Percentiles rank a stretch among this genome's conserved stretches.
Evolutionary conservation across 306 rosid species (phyloP).

Genomic region (Vachellia pachyceras): DNA sequence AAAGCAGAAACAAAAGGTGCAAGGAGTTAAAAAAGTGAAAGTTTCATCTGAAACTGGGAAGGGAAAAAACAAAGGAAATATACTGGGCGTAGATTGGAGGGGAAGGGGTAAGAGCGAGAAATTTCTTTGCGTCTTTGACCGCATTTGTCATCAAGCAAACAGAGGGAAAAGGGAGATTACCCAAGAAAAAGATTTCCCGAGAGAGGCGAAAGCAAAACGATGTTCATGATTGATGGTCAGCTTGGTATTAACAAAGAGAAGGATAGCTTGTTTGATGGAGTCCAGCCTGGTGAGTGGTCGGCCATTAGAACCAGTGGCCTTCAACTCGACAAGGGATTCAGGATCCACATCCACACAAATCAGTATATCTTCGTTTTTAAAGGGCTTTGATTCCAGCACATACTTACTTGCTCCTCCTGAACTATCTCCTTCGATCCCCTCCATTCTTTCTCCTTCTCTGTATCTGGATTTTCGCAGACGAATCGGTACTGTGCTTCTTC

Average conservation of each 20-base stretch:
- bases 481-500: too few relatives aligned
- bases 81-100: background rate
- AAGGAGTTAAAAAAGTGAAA: background rate
- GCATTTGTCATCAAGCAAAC: background rate
- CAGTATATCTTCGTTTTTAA: constrained; percentile 75
- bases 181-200: constrained; percentile 67
- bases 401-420: constrained; percentile 46
- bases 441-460: constrained; percentile 47
- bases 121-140: background rate
- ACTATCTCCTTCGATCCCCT: constrained; percentile 56
- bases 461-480: background rate
- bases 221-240: constrained; percentile 88
- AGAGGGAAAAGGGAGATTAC: constrained; percentile 36
- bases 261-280: constrained; percentile 79
- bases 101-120: background rate
- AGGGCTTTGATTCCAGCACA: constrained; percentile 58
- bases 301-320: constrained; percentile 67
- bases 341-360: constrained; percentile 77
- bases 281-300: constrained; percentile 87
- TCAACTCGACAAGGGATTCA: constrained; percentile 72
- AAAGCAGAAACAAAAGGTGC: background rate
- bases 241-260: constrained; percentile 79
- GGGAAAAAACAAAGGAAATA: background rate
- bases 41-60: too few relatives aligned
- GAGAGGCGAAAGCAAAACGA: constrained; percentile 75